A percentile compares a stretch with the other conserved stretches of the same genome.
phyloP scores from a whole-genome alignment of 805 yeast genomes.

The Yarrowia sp. region DNA sequence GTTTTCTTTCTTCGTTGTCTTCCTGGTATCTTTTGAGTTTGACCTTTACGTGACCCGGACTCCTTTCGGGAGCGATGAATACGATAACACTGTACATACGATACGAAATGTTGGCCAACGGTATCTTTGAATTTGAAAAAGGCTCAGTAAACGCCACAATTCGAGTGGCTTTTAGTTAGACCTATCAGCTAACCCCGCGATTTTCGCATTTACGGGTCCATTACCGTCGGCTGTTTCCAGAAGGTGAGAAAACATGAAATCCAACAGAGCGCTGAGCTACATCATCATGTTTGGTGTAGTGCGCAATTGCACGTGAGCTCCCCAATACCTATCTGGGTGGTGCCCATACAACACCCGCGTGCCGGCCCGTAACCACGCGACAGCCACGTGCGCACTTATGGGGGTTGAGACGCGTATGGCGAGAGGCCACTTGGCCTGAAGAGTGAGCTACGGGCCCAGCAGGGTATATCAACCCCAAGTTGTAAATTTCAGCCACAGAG shows the following conservation, averaged over 20 bases:
- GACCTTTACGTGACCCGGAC: constrained; percentile 10
- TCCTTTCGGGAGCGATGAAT: constrained; percentile 15
- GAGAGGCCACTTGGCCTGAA: not conserved
- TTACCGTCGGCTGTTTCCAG: not conserved
- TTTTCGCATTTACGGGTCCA: not conserved
- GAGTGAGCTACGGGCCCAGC: not conserved
- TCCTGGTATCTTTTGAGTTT: constrained; percentile 12
- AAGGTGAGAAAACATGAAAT: not conserved
- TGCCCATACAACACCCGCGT: not conserved
- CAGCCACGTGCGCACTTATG: not conserved
- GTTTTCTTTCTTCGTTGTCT: not conserved
- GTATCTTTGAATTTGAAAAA: not conserved
- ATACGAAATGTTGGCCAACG: not conserved
- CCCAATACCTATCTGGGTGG: not conserved
- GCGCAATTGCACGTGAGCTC: constrained; percentile 21
- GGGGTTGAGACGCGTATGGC: not conserved
- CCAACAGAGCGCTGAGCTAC: not conserved
- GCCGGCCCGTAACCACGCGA: not conserved
- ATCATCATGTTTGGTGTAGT: constrained; percentile 12
- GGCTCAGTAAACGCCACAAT: not conserved
- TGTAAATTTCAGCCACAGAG: constrained; percentile 17
- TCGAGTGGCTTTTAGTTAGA: not conserved
- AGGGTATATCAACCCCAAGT: not conserved
- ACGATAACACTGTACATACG: not conserved
- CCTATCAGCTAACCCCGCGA: not conserved